A percentile compares a stretch with the other conserved stretches of the same genome.
Conservation (phyloP, 768 basidiomycete genomes). For the Mycena alexandri region DNA sequence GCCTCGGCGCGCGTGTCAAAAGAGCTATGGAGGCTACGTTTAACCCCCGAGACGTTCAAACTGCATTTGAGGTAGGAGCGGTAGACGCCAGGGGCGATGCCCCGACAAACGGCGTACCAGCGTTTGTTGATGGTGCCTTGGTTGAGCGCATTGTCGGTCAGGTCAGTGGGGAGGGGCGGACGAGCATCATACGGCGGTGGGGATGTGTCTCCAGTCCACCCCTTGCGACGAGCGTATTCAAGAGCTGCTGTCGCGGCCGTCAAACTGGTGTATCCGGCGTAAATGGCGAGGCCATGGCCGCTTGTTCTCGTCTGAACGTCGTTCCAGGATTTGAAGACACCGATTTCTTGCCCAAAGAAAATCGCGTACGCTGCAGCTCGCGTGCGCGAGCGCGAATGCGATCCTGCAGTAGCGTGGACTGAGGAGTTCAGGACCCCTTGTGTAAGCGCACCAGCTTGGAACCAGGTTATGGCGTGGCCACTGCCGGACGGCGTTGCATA, state of each 20-base stretch:
- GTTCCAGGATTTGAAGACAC: neutral
- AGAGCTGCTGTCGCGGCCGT: neutral
- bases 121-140: neutral
- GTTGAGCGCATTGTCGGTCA: conserved; percentile 7
- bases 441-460: neutral
- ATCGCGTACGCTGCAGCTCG: neutral
- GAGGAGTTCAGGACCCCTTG: no score
- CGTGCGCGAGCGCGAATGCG: no score
- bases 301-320: neutral
- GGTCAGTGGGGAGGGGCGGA: neutral
- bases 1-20: neutral
- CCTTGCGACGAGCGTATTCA: neutral
- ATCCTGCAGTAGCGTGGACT: neutral
- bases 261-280: neutral
- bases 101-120: conserved; percentile 10
- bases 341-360: conserved; percentile 11
- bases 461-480: neutral
- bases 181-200: neutral
- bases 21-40: neutral
- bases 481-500: no score
- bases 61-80: conserved; percentile 6
- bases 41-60: neutral
- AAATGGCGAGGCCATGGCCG: conserved; percentile 1
- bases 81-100: conserved; percentile 10
- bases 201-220: neutral